phyloP scores from a whole-genome alignment of 352 stramenopile genomes.

The Aphanomyces astaci region DNA sequence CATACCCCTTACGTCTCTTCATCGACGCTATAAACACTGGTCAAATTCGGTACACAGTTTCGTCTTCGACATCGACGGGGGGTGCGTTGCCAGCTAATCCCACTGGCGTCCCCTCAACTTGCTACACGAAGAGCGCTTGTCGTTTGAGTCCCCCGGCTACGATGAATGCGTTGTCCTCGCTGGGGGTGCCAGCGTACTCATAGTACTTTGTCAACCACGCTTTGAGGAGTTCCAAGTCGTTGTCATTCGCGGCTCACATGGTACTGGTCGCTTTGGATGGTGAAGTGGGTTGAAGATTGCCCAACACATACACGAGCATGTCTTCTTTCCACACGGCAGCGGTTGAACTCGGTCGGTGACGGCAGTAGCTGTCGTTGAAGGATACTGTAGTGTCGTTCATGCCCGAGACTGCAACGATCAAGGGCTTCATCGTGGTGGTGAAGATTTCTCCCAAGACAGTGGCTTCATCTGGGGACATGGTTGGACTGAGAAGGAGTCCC shows the following conservation, averaged over 20 bases:
- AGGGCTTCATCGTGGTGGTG: not conserved
- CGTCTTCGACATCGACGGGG: not conserved
- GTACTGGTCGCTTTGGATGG: not conserved
- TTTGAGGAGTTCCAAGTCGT: slow-evolving; percentile 25
- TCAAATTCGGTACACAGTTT: slow-evolving; percentile 2
- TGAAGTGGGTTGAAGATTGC: not conserved
- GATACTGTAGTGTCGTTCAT: not conserved
- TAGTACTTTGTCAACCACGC: not conserved
- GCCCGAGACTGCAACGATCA: not conserved
- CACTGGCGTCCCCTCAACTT: not conserved
- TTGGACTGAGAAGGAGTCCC: not conserved
- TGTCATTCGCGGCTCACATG: not conserved
- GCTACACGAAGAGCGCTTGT: slow-evolving; percentile 11
- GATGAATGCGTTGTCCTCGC: not conserved
- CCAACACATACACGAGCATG: not conserved
- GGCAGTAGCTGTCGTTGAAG: not conserved
- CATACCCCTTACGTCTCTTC: slow-evolving; percentile 1
- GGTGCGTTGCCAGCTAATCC: slow-evolving; percentile 9
- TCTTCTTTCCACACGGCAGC: not conserved
- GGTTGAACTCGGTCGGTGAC: not conserved
- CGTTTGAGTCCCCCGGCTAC: not conserved
- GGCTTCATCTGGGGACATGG: not conserved
- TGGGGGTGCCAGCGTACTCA: not conserved
- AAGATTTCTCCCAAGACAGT: not conserved
- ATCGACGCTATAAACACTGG: not conserved